Base-by-base conservation (phyloP, 2,329 filamentous ascomycete genomes). In the Cladobotryum protrusum region DNA sequence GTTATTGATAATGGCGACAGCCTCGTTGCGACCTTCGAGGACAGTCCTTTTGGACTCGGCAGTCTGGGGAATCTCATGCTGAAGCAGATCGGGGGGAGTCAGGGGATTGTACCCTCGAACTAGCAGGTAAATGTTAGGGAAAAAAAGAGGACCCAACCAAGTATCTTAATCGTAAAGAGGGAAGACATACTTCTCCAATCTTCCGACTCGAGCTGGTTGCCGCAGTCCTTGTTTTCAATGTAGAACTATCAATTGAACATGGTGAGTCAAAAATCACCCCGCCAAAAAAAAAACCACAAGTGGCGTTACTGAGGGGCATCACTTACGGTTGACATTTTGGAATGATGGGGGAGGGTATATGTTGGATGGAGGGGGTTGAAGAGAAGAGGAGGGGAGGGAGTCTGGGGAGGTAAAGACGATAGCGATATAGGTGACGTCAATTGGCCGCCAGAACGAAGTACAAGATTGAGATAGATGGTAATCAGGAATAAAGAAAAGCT, bases 31-130 rank as follows among this genome's bases (percentile, higher is more conserved):
- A 54, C 80, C 77, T 54, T 75, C 63, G 46, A 84, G 63, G 33
- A 86, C 83, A 3, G 83, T 86, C 61, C 71, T 67, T 60, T 80
- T 81, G 50, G 78, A 82, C 55, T 71, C 71, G 54, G 69, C 52
- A 7, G 77, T 80, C 66, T 82, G 79, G 59, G 77, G 70, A 62
- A 99, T 92, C 69, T 97, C 91, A 77, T 92, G 87, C 70, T 97
- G 92, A 53, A 99, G 89, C 56, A 99, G 83, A 64, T 96, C 89
- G 54, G 93, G 93, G 6, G 93, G 85, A 13, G 89, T 96, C 58
- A 99, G 77, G 61, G 89, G 92, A 67, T 95, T 96, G 79, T 95
- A 92, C 61, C 92, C 92, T 55, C 86, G 85, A 69, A 90, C 86
- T 89, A 56, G 24, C 52, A 45, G 52, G 56, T 63, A 61, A 47